Base-by-base conservation (phyloP, 1,284 basidiomycete genomes). In the Ceratobasidium sp. region DNA sequence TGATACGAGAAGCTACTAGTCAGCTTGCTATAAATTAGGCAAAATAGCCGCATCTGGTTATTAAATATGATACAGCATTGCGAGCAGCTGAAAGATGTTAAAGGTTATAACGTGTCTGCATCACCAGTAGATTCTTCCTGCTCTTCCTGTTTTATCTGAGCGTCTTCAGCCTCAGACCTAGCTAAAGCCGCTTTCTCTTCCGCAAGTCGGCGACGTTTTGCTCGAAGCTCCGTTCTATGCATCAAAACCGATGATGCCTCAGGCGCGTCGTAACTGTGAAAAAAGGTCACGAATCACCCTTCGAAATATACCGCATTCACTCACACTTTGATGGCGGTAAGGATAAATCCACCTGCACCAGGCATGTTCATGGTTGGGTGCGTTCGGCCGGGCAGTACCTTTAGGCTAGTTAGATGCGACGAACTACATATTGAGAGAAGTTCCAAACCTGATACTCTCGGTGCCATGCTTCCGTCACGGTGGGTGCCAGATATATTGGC, bases 351-450 rank as follows among this genome's bases (percentile, higher is more conserved):
- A 4, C 94, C 96, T 1, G 93, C 92, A 1, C 94, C 95, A 19
- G 94, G 93, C 62, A 92, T 95, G 75, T 87, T 92, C 98, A 99
- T 99, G 79, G 90, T 91, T 0, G 98, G 98, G 84, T 99, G 98
- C 53, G 95, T 98, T 44, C 98, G 88, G 17, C 97, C 97, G 29
- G 97, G 97, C 22, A 99, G 86, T 11, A 97, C 93, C 87, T 89
- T 73, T 22, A 31, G 36, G 36, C 36, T 71, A 65, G 31, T 56
- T 22, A 63, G 60, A 24, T 9, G 14, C 45, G 36, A 48, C 41
- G 24, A 63, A 14, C 7, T 8, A 29, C 15, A 14, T 15, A 6
- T 29, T 3, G 19, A 8, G 48, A 47, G 1, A 60, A 53, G 53
- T 2, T 48, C 24, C 47, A 44, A 75, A 90, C 89, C 82, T 99